Base-by-base conservation (phyloP, 2,329 filamentous ascomycete genomes). In the Fusarium devonianum region DNA sequence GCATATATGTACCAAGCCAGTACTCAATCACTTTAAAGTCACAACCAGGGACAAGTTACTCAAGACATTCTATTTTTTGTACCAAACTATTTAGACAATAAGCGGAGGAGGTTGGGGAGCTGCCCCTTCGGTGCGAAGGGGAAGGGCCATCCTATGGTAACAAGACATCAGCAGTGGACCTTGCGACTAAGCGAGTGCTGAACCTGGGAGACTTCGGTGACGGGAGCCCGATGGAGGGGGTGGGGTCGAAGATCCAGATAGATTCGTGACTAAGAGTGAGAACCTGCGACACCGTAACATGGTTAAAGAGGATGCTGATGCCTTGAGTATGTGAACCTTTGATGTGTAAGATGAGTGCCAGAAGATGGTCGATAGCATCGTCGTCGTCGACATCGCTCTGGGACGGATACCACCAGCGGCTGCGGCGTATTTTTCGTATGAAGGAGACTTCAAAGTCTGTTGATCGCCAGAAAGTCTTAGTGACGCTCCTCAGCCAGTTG, bases 61-160 rank as follows among this genome's bases (percentile, higher is more conserved):
- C 19, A 50, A 53, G 10, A 49, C 47, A 60, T 53, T 59, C 52
- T 59, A 59, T 60, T 28, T 44, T 59, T 53, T 49, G 39, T 33
- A 51, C 43, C 32, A 50, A 60, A 53, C 56, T 60, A 60, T 49
- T 57, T 54, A 54, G 40, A 53, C 49, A 44, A 61, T 12, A 42
- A 51, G 32, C n/a, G 39, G 39, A 30, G 40, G 30, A 57, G 42
- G 30, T 53, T 62, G 62, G 41, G 62, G 42, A 56, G 43, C 44
- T 56, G 29, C 52, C 51, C 50, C 57, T 56, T 53, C 44, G 46
- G 33, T 25, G 22, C 39, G 34, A 48, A 49, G 49, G 62, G 43
- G 44, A 38, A 56, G 49, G 47, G 56, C 62, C 63, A 64, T 66
- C 63, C 63, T 66, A 66, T 46, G 63, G 63, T 57, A 58, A 66